Evolutionary conservation across 2,329 filamentous ascomycete genomes (phyloP).

Genomic region (Bipolaris gigantea): DNA sequence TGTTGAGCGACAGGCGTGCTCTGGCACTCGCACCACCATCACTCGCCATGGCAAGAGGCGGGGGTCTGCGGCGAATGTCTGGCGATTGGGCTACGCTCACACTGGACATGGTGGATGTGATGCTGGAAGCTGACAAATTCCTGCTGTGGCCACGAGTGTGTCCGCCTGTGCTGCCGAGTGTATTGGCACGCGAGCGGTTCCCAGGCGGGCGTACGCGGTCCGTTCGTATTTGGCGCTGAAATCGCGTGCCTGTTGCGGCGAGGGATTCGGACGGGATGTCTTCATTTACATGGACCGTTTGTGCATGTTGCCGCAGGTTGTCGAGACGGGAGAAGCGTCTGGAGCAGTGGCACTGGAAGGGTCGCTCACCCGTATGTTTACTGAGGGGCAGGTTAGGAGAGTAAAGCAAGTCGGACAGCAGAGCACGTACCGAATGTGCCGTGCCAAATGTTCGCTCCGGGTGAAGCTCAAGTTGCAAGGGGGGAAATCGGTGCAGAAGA

Average conservation of each 20-base stretch:
- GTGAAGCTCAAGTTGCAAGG: conserved; percentile 95
- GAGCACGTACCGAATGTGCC: conserved; percentile 77
- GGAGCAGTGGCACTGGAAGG: conserved; percentile 94
- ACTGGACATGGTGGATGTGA: conserved; percentile 72
- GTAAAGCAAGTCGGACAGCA: not conserved
- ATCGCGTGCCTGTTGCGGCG: conserved; percentile 87
- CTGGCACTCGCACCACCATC: conserved; percentile 63
- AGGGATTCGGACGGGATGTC: conserved; percentile 93
- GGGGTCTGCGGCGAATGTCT: conserved; percentile 68
- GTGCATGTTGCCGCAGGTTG: conserved; percentile 93
- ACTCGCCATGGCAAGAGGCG: conserved; percentile 79
- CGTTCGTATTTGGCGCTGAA: conserved; percentile 87
- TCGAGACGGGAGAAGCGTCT: conserved; percentile 91
- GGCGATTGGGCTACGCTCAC: conserved; percentile 56
- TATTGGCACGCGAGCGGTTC: conserved; percentile 74
- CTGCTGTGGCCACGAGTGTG: conserved; percentile 76
- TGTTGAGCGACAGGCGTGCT: conserved; percentile 57
- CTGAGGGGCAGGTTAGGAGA: conserved; percentile 51
- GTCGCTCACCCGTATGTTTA: conserved; percentile 96
- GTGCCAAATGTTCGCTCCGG: conserved; percentile 88
- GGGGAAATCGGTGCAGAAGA: conserved; percentile 94
- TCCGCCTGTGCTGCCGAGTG: conserved; percentile 70
- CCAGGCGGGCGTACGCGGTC: conserved; percentile 77
- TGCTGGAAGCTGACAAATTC: conserved; percentile 87
- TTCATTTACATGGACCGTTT: conserved; percentile 96